Base-by-base conservation (phyloP, 768 basidiomycete genomes). In the Sistotremastrum niveocremeum region DNA sequence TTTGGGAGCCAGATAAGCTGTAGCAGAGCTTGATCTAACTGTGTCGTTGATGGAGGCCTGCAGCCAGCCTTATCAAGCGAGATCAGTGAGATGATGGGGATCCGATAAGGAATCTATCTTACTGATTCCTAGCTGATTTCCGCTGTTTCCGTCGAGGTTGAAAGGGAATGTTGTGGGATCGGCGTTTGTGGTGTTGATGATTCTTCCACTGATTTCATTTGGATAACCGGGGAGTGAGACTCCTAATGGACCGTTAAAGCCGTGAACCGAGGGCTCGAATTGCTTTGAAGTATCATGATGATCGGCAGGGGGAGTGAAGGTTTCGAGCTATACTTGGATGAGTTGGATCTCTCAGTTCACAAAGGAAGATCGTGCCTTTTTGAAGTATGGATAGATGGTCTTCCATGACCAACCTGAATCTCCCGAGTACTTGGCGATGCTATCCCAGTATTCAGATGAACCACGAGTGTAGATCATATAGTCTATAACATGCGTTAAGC, bases 51-150 rank as follows among this genome's bases (percentile, higher is more conserved):
- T 42, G 10, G 51, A 51, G 8, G 41, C 39, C 39, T 50, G 55
- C 32, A 52, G 37, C 36, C 46, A 51, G 34, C 50, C 53, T 45
- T 12, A n/a, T 54, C 65, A 71, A 66, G 2, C 65, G 52, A 42
- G 61, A 60, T 2, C 12, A 29, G 10, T 38, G 12, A 38, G 10
- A 38, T 12, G 37, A 10, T 31, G 37, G 7, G 9, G 4, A 66
- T 63, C 7, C 65, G 49, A 29, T 20, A 20, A 20, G 20, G n/a
- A 33, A n/a, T 35, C 10, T 7, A 49, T 38, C 54, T 4, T 11
- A 60, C 58, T 51, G 10, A 57, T 45, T 6, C 58, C 58, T 1
- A 58, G n/a, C 3, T 52, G 54, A 4, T 47, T 42, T 1, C 57
- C 58, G 2, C 51, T 49, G 45, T 56, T 57, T 46, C 46, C 47